These are phyloP conservation scores for Parmales sp. DNA, from an alignment of 108 stramenopile genomes.

Conservation along the genomic window DNA sequence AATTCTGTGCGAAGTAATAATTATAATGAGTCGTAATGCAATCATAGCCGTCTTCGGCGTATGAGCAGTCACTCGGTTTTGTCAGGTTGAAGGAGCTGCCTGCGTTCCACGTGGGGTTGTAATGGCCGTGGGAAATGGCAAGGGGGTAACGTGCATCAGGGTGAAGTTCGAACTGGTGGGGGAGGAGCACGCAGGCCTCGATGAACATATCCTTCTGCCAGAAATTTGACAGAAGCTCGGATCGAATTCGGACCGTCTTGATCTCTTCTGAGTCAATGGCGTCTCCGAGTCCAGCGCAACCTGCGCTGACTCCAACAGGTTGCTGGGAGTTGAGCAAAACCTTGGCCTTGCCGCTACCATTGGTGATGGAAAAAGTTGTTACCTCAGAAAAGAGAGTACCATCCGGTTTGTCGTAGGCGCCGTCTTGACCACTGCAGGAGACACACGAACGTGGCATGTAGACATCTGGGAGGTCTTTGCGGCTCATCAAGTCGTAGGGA, in stretches of 20 bases:
- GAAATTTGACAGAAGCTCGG: background rate
- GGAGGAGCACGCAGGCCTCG: slow-evolving; percentile 9
- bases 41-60: background rate
- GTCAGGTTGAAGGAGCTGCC: background rate
- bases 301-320: background rate
- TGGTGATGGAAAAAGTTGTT: background rate
- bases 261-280: background rate
- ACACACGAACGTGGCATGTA: slow-evolving; percentile 2
- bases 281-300: slow-evolving; percentile 8
- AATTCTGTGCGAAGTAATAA: background rate
- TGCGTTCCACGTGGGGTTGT: slow-evolving; percentile 6
- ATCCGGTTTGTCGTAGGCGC: slow-evolving; percentile 4
- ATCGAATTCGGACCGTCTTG: background rate
- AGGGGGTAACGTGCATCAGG: slow-evolving; percentile 1
- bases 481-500: background rate
- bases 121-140: background rate
- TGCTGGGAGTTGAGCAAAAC: background rate
- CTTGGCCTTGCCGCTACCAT: background rate
- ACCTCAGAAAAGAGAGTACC: background rate
- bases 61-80: background rate
- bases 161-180: background rate
- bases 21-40: background rate
- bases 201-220: background rate
- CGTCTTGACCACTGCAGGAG: background rate
- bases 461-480: background rate